Percentiles rank a stretch among this genome's conserved stretches.
These are phyloP conservation scores for Coniferiporia sulphurascens DNA, from an alignment of 1,284 basidiomycete species.

Conservation along the genomic window DNA sequence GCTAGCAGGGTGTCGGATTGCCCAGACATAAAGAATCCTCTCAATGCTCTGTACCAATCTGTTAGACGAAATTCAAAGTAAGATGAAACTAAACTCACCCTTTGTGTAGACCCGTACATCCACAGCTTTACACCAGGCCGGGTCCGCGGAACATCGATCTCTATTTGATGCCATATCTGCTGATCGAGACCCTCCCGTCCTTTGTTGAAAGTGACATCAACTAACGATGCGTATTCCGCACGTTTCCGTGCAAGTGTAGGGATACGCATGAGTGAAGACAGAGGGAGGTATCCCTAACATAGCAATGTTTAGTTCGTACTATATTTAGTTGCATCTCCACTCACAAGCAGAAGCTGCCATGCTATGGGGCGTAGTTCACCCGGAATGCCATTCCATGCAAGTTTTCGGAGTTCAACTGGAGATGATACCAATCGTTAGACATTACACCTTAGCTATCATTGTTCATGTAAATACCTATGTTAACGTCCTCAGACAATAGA, in stretches of 20 bases:
- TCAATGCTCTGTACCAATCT: constrained; percentile 66
- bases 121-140: constrained; percentile 87
- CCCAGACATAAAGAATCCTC: constrained; percentile 95
- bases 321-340: constrained; percentile 28
- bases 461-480: constrained; percentile 55
- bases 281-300: constrained; percentile 85
- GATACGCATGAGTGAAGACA: constrained; percentile 74
- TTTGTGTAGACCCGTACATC: constrained; percentile 84
- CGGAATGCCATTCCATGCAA: constrained; percentile 97
- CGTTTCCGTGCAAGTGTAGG: constrained; percentile 84
- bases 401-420: constrained; percentile 75
- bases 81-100: constrained; percentile 45
- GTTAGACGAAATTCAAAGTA: constrained; percentile 18
- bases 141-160: constrained; percentile 93
- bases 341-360: constrained; percentile 91
- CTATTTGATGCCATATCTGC: constrained; percentile 97
- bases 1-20: constrained; percentile 92
- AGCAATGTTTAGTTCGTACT: not conserved
- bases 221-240: constrained; percentile 86
- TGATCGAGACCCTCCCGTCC: constrained; percentile 83
- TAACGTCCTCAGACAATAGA: constrained; percentile 63
- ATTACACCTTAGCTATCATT: not conserved
- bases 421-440: not conserved
- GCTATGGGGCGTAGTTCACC: constrained; percentile 83
- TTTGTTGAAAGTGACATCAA: constrained; percentile 86